phyloP scores from a whole-genome alignment of 768 basidiomycete species.

The Leccinum rimulosum region DNA sequence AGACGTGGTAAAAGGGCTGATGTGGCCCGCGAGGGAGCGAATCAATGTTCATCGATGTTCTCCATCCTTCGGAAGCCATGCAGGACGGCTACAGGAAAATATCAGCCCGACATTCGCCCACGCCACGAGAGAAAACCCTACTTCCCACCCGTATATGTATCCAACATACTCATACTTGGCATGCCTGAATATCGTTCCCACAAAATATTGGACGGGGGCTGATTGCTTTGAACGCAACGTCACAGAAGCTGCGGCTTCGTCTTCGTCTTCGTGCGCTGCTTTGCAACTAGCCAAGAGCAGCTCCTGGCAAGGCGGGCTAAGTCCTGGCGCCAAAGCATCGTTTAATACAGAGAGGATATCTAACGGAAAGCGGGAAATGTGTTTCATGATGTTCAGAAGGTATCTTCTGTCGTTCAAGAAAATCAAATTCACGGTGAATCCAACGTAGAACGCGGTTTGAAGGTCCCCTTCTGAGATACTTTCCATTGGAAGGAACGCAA shows the following conservation, averaged over 20 bases:
- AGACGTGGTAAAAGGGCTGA: conserved; percentile 50
- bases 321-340: conserved; percentile 35
- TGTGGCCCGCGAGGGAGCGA: conserved; percentile 37
- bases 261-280: conserved; percentile 32
- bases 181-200: conserved; percentile 49
- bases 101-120: not conserved
- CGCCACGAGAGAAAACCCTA: conserved; percentile 15
- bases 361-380: conserved; percentile 37
- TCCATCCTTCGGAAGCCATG: conserved; percentile 43
- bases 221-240: conserved; percentile 25
- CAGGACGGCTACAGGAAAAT: conserved; percentile 31
- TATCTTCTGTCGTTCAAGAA: conserved; percentile 34
- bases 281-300: conserved; percentile 33
- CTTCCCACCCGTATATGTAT: conserved; percentile 51
- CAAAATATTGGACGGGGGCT: conserved; percentile 39
- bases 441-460: conserved; percentile 35
- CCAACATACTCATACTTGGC: conserved; percentile 39
- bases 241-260: conserved; percentile 24
- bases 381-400: conserved; percentile 32
- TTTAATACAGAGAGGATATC: conserved; percentile 43
- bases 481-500: conserved; percentile 22
- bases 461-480: conserved; percentile 32
- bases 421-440: conserved; percentile 39
- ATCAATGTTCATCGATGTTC: conserved; percentile 41
- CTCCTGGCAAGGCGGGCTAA: conserved; percentile 22